phyloP scores from a whole-genome alignment of 768 basidiomycete genomes.

The Saitozyma sp. region DNA sequence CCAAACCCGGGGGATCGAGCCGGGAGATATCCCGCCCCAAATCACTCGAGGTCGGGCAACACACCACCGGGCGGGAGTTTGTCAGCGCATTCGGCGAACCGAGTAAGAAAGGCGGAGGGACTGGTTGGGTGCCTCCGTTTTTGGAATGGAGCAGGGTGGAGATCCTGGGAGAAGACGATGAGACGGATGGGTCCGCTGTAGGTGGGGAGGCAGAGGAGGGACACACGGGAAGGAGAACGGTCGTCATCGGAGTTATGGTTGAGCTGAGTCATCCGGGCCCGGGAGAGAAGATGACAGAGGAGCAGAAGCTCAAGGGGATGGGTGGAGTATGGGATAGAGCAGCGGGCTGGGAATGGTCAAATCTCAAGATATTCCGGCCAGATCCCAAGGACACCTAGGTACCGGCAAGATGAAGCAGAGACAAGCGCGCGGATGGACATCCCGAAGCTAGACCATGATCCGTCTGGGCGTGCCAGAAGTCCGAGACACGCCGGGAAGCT shows the following conservation, averaged over 20 bases:
- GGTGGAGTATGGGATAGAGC: constrained; percentile 50
- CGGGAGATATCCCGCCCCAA: constrained; percentile 38
- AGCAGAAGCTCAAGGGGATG: constrained; percentile 35
- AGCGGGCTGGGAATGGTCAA: constrained; percentile 43
- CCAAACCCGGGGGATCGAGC: constrained; percentile 7
- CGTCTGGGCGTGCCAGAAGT: too few relatives aligned
- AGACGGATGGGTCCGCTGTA: neutral
- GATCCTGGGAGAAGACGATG: constrained; percentile 44
- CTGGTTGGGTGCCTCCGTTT: constrained; percentile 86
- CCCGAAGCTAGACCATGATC: too few relatives aligned
- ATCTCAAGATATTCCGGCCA: constrained; percentile 41
- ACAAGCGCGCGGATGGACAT: too few relatives aligned
- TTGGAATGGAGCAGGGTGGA: constrained; percentile 84
- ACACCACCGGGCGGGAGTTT: constrained; percentile 74
- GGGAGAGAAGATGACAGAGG: constrained; percentile 29
- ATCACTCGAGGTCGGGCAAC: constrained; percentile 52
- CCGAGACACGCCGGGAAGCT: too few relatives aligned
- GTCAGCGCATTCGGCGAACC: constrained; percentile 78
- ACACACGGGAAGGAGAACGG: constrained; percentile 2
- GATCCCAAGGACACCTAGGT: neutral
- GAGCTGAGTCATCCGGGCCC: constrained; percentile 39
- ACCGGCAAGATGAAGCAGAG: neutral
- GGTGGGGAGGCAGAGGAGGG: neutral
- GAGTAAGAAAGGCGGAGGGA: constrained; percentile 79
- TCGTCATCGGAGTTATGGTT: constrained; percentile 37